phyloP scores from a whole-genome alignment of 441 rosid genomes.

The Sinapis alba region DNA sequence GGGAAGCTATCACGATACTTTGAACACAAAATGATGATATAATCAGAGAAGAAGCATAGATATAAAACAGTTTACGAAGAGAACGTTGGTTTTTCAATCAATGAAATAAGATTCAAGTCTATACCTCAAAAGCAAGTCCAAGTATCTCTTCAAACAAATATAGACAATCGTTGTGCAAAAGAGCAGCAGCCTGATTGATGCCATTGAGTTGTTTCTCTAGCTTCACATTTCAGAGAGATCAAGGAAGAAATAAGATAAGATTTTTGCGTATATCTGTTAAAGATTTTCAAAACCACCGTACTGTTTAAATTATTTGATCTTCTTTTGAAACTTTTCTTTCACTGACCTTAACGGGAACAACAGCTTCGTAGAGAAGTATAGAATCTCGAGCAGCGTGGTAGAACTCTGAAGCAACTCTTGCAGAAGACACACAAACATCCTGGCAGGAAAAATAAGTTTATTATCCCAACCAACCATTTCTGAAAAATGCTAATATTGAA shows the following conservation, averaged over 20 bases:
- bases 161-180: constrained; percentile 93
- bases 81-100: background rate
- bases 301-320: background rate
- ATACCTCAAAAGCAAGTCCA: constrained; percentile 95
- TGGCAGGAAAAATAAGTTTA: constrained; percentile 45
- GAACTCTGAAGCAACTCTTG: constrained; percentile 86
- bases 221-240: constrained; percentile 49
- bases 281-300: background rate
- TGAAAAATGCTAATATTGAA: constrained; percentile 17
- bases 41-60: constrained; percentile 18
- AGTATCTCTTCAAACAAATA: constrained; percentile 84
- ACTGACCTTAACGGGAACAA: constrained; percentile 93
- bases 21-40: constrained; percentile 30
- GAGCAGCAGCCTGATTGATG: constrained; percentile 89
- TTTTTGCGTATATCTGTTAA: background rate
- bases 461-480: constrained; percentile 25
- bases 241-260: constrained; percentile 29
- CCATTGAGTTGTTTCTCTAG: constrained; percentile 93
- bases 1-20: constrained; percentile 93
- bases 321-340: constrained; percentile 19
- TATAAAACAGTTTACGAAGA: constrained; percentile 6
- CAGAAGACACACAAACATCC: constrained; percentile 90
- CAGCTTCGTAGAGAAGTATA: constrained; percentile 90
- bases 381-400: constrained; percentile 89
- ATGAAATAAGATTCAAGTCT: constrained; percentile 13